Percentiles rank a stretch among this genome's conserved stretches.
Conservation (phyloP, 306 rosid species). For the Vachellia collinsii region DNA sequence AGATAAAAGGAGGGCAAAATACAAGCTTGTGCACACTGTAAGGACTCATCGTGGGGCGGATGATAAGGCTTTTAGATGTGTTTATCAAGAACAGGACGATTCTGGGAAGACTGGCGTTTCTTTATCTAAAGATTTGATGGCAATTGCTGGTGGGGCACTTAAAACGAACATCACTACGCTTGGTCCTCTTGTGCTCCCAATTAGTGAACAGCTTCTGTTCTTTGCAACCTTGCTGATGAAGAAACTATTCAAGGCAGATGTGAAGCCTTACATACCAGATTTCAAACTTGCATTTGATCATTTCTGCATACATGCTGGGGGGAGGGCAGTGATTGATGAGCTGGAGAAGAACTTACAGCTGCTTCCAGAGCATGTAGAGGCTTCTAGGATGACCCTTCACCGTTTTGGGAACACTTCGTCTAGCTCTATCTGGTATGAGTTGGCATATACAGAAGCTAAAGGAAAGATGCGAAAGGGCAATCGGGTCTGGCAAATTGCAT, state of each 20-base stretch:
- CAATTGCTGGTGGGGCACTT: conserved; percentile 75
- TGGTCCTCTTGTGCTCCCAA: conserved; percentile 81
- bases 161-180: conserved; percentile 72
- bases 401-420: conserved; percentile 86
- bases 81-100: conserved; percentile 75
- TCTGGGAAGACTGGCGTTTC: conserved; percentile 77
- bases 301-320: conserved; percentile 83
- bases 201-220: conserved; percentile 81
- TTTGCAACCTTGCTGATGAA: conserved; percentile 59
- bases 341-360: conserved; percentile 78
- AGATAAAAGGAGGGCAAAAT: conserved; percentile 64
- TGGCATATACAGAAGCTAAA: conserved; percentile 73
- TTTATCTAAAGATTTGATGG: conserved; percentile 77
- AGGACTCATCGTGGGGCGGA: conserved; percentile 76
- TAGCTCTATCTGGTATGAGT: conserved; percentile 84
- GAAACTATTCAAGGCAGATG: conserved; percentile 53
- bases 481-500: conserved; percentile 86
- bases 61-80: conserved; percentile 74
- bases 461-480: conserved; percentile 72
- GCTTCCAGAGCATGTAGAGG: conserved; percentile 69
- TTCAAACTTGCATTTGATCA: conserved; percentile 80
- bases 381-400: conserved; percentile 80
- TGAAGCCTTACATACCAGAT: conserved; percentile 79
- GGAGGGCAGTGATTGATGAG: conserved; percentile 86
- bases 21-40: conserved; percentile 67